phyloP scores from a whole-genome alignment of 805 yeast genomes.

The Yarrowia osloensis region DNA sequence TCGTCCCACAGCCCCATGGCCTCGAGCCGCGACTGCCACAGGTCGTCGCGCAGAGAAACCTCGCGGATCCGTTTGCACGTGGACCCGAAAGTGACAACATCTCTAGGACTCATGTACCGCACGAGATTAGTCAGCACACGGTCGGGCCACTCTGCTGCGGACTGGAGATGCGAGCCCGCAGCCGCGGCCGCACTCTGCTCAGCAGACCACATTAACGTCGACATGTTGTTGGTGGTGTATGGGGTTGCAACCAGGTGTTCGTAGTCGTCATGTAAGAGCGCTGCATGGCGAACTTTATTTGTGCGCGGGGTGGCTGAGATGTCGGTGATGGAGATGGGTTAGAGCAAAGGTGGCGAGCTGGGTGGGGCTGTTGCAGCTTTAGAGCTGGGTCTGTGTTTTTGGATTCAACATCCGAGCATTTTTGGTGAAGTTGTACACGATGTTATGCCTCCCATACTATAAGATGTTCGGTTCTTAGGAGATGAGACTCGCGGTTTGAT shows the following conservation, averaged over 20 bases:
- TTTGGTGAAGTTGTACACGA: too few species aligned
- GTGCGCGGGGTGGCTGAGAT: background rate
- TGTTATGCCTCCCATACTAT: too few species aligned
- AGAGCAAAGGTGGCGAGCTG: background rate
- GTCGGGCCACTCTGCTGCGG: conserved; percentile 28
- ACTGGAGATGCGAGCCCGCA: conserved; percentile 9
- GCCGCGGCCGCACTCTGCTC: conserved; percentile 24
- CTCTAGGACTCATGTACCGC: background rate
- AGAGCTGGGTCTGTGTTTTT: background rate
- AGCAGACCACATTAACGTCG: conserved; percentile 30
- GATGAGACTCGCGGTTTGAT: too few species aligned
- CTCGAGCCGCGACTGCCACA: conserved; percentile 47
- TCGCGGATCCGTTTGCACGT: background rate
- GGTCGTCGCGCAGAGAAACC: conserved; percentile 27
- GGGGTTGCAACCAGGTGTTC: background rate
- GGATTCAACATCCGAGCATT: background rate
- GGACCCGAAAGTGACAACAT: background rate
- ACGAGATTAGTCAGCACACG: conserved; percentile 12
- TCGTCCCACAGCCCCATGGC: conserved; percentile 41
- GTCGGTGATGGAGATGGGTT: background rate
- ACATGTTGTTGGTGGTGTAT: background rate
- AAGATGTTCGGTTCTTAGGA: too few species aligned
- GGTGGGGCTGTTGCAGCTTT: background rate
- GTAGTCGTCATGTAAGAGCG: background rate
- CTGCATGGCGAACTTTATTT: background rate